Evolutionary conservation across 2,329 filamentous ascomycete genomes (phyloP).

Genomic region (Colletotrichum caudatum): DNA sequence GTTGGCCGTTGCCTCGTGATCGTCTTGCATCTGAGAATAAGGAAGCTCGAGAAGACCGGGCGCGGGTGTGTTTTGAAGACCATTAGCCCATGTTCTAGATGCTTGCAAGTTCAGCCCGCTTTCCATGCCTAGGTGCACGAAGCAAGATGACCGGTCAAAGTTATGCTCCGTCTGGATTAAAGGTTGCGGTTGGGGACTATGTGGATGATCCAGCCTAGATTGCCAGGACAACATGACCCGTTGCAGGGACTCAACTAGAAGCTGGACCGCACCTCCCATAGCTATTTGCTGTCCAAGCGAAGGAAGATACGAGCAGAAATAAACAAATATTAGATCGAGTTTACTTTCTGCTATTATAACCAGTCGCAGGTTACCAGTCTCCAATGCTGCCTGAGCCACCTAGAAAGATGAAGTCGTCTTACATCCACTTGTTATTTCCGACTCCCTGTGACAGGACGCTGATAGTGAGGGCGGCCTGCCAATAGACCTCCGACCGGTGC

Average conservation of each 20-base stretch:
- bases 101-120: neutral
- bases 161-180: neutral
- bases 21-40: neutral
- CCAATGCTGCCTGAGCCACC: too few relatives aligned
- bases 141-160: neutral
- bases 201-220: neutral
- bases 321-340: too few relatives aligned
- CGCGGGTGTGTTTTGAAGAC: neutral
- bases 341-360: too few relatives aligned
- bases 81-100: neutral
- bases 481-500: too few relatives aligned
- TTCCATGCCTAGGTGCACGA: neutral
- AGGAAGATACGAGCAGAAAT: too few relatives aligned
- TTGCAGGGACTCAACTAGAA: neutral
- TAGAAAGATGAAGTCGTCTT: too few relatives aligned
- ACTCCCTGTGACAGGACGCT: too few relatives aligned
- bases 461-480: too few relatives aligned
- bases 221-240: neutral
- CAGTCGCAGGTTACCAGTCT: too few relatives aligned
- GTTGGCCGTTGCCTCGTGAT: neutral
- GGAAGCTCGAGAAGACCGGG: neutral
- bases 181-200: neutral
- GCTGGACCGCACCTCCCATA: neutral
- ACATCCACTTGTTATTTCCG: too few relatives aligned
- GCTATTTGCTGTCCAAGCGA: neutral